Percentiles rank a stretch among this genome's conserved stretches.
Evolutionary conservation across 306 rosid species (phyloP).

Genomic region (Pueraria montana): DNA sequence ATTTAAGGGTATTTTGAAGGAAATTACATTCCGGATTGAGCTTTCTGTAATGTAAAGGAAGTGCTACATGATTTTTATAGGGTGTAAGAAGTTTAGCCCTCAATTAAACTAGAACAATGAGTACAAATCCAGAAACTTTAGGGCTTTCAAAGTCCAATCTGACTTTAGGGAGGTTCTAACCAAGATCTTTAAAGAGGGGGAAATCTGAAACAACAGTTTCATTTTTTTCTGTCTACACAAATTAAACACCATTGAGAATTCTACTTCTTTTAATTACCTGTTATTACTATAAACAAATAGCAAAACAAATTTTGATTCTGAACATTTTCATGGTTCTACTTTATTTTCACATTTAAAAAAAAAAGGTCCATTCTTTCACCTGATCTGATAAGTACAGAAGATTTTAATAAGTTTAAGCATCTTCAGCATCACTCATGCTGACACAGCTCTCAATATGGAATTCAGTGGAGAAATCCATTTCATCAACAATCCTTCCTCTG

Average conservation of each 20-base stretch:
- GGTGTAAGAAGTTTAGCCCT: no score
- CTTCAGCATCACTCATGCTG: slow-evolving; percentile 78
- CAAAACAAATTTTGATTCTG: neutral
- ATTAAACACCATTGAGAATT: neutral
- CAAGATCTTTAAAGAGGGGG: neutral
- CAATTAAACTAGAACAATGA: no score
- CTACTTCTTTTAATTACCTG: neutral
- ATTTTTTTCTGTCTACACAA: neutral
- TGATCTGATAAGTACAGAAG: slow-evolving; percentile 26
- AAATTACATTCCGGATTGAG: no score
- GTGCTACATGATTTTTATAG: no score
- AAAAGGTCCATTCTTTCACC: slow-evolving; percentile 33
- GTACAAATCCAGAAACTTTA: neutral
- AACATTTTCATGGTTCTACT: slow-evolving; percentile 32
- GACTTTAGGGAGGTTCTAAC: neutral
- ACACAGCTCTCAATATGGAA: slow-evolving; percentile 68
- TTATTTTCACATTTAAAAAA: slow-evolving; percentile 13
- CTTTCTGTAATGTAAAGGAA: no score
- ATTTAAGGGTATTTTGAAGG: no score
- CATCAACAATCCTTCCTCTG: slow-evolving; percentile 86
- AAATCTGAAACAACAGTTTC: neutral
- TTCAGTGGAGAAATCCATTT: slow-evolving; percentile 66
- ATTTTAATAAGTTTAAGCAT: slow-evolving; percentile 55
- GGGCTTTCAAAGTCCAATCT: neutral
- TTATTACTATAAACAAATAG: slow-evolving; percentile 14